Conservation (phyloP, 225 moss, liverwort and hornwort genomes). For the Thuidium tamariscinum region DNA sequence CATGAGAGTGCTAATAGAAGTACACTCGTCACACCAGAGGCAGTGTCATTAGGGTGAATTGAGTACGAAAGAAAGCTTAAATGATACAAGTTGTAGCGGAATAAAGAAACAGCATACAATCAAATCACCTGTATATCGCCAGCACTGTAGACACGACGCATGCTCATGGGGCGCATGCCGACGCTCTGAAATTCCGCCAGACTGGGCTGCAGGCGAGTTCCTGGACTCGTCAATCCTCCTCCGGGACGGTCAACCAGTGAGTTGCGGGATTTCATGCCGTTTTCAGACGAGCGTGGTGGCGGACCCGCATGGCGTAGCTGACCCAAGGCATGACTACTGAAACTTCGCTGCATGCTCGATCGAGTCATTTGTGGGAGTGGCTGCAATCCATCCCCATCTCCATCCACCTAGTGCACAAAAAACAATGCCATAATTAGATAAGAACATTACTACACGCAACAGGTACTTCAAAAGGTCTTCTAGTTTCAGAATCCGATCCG, state of each 20-base stretch:
- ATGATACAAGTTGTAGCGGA: not conserved
- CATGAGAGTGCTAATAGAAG: not conserved
- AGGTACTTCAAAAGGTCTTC: not conserved
- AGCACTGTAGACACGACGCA: slow-evolving; percentile 58
- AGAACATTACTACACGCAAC: not conserved
- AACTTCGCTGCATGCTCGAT: slow-evolving; percentile 45
- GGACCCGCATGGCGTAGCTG: slow-evolving; percentile 22
- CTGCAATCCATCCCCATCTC: slow-evolving; percentile 45
- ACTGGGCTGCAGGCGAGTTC: slow-evolving; percentile 28
- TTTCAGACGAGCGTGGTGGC: slow-evolving; percentile 13
- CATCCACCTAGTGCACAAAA: slow-evolving; percentile 23
- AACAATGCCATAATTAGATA: not conserved
- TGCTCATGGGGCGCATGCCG: slow-evolving; percentile 34
- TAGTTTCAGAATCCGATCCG: not conserved
- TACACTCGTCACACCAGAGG: not conserved
- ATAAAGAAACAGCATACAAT: not conserved
- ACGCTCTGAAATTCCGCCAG: slow-evolving; percentile 26
- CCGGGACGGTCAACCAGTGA: slow-evolving; percentile 16
- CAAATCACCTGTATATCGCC: slow-evolving; percentile 23
- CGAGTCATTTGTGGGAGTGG: slow-evolving; percentile 46
- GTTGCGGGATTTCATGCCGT: not conserved
- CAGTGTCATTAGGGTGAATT: not conserved
- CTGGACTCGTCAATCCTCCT: slow-evolving; percentile 24
- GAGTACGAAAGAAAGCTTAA: not conserved
- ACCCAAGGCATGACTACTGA: slow-evolving; percentile 41